These are phyloP conservation scores for Dioscorea alata DNA, from an alignment of 106 monocot genomes.

Conservation along the genomic window DNA sequence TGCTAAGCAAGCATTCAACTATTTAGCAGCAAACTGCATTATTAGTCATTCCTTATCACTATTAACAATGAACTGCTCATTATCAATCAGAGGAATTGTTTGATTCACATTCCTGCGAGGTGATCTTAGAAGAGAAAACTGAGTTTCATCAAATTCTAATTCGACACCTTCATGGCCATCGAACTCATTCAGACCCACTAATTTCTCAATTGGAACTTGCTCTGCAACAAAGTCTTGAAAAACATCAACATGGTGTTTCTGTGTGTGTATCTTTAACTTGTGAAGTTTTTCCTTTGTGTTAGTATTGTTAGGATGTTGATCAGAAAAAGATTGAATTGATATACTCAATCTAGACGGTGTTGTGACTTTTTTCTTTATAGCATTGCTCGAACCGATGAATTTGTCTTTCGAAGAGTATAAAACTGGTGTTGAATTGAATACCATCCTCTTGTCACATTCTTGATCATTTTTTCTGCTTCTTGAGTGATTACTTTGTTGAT, in stretches of 20 bases:
- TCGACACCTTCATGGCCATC: constrained; percentile 43
- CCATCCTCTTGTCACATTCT: constrained; percentile 7
- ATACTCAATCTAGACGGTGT: constrained; percentile 25
- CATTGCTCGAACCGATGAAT: not conserved
- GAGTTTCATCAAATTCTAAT: constrained; percentile 5
- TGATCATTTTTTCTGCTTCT: constrained; percentile 5
- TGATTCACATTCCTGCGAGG: no score
- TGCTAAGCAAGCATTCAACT: no score
- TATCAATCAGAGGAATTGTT: no score
- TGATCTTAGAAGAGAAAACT: no score
- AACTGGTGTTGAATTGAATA: constrained; percentile 5
- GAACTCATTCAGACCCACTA: constrained; percentile 54
- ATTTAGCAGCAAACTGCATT: no score
- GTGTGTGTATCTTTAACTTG: constrained; percentile 3
- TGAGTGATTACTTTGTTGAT: constrained; percentile 13
- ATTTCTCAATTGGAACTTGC: constrained; percentile 29
- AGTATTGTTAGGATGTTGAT: not conserved
- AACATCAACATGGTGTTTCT: not conserved
- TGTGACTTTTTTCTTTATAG: not conserved
- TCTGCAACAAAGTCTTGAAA: constrained; percentile 11
- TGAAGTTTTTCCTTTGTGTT: constrained; percentile 7
- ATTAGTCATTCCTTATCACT: no score
- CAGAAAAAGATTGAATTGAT: constrained; percentile 5
- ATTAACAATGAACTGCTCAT: no score
- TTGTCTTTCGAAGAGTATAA: constrained; percentile 1